These are phyloP conservation scores for Uromyces viciae-fabae DNA, from an alignment of 1,284 basidiomycete species.

Conservation along the genomic window DNA sequence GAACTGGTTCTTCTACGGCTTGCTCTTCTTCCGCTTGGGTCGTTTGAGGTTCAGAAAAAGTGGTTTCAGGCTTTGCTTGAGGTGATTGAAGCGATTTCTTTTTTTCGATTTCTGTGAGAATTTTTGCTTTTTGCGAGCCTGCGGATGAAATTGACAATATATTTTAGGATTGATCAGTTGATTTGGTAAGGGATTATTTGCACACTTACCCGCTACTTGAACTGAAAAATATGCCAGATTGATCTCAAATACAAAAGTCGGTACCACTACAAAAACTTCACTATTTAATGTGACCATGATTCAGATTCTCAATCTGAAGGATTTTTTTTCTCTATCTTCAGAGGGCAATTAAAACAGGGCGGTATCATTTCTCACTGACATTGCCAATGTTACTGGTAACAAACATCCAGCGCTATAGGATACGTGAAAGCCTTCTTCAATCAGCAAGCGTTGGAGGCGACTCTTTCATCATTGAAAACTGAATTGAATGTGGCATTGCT, in stretches of 20 bases:
- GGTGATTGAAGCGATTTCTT: neutral
- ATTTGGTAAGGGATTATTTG: neutral
- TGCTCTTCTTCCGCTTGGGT: too few species aligned
- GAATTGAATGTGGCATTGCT: neutral
- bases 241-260: conserved; percentile 37
- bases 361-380: conserved; percentile 10
- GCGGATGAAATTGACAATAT: neutral
- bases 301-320: too few species aligned
- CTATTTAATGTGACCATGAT: too few species aligned
- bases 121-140: conserved; percentile 10
- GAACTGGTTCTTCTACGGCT: neutral
- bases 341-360: neutral
- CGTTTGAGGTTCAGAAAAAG: neutral
- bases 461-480: neutral
- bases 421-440: neutral
- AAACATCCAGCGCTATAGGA: conserved; percentile 11
- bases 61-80: neutral
- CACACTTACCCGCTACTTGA: conserved; percentile 20
- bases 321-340: too few species aligned
- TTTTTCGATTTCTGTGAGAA: neutral
- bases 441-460: too few species aligned
- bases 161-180: neutral
- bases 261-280: conserved; percentile 28
- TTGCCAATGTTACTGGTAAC: conserved; percentile 23
- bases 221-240: conserved; percentile 38